Conservation (phyloP, 2,329 filamentous ascomycete genomes). For the Aspergillaceae sp. region DNA sequence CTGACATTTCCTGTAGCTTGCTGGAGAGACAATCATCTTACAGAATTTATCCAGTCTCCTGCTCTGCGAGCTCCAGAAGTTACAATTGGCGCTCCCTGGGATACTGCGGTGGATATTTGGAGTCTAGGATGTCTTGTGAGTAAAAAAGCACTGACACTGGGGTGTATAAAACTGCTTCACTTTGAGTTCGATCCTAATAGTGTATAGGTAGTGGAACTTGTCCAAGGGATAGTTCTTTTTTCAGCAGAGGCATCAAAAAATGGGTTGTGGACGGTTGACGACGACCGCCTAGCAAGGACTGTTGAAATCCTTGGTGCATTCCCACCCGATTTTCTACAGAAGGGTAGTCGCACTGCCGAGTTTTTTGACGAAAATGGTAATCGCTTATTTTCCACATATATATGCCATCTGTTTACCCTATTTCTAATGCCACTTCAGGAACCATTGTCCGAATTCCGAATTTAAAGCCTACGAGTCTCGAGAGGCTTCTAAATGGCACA, state of each 20-base stretch:
- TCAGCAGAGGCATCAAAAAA: constrained; percentile 12
- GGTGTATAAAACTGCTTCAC: too few species aligned
- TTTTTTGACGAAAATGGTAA: constrained; percentile 17
- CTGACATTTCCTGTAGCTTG: constrained; percentile 6
- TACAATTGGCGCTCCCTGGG: constrained; percentile 18
- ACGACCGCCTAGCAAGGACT: constrained; percentile 18
- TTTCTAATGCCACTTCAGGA: too few species aligned
- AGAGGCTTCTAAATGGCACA: constrained; percentile 15
- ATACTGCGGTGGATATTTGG: constrained; percentile 20
- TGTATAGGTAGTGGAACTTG: constrained; percentile 13
- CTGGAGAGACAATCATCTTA: constrained; percentile 11
- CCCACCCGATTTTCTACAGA: constrained; percentile 11
- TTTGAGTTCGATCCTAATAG: neutral
- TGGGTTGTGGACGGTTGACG: constrained; percentile 18
- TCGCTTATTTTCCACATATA: neutral
- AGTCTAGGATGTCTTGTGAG: constrained; percentile 23
- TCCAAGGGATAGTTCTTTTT: constrained; percentile 19
- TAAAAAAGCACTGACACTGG: too few species aligned
- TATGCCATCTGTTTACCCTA: neutral
- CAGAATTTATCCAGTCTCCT: constrained; percentile 13
- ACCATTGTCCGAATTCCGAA: constrained; percentile 11
- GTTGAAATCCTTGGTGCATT: constrained; percentile 18
- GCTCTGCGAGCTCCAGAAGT: constrained; percentile 17
- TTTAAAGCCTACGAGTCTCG: constrained; percentile 15
- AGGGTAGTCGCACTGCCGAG: constrained; percentile 7